Evolutionary conservation across 176 grass and related monocot genomes (phyloP), one percentile per base, ranked within the genome.

Genomic region (Phoenix dactylifera): DNA sequence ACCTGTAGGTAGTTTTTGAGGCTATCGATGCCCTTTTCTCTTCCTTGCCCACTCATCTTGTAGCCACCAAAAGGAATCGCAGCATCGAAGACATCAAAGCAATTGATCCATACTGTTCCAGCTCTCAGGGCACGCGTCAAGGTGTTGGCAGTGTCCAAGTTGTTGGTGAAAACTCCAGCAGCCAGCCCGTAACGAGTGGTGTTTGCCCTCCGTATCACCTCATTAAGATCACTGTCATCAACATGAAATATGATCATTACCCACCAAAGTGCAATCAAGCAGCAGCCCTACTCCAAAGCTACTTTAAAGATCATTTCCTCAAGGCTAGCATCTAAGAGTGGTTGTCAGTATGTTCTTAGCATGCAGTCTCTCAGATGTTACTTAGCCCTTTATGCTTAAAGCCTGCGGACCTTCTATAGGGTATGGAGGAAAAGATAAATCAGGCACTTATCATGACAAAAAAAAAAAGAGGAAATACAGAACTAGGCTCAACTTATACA

Each of bases 1-100:
- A 84, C 60, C 79, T 98, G 88, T 52, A 92, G 65, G 81, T 98
- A 89, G 87, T 89, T 86, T 55, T 71, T 79, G n/a, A 98, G 87
- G 64, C 84, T 85, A 67, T 92, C 80, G 25, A 72, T 5, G 25
- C 84, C 93, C 70, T 92, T 98, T 81, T 89, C 93, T 64, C 93
- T 49, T 1, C 93, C 93, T 1, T 82, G 22, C 63, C 93, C 88
- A 19, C 93, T 98, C 93, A 92, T 92, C 74, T 92, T 98, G 84
- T 79, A 92, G 10, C 93, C 84, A 6, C 88, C 88, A 63, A 92
- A 92, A 16, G 93, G 93, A 68, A 98, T 89, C 24, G 79, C 67
- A 0, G 84, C 93, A 67, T 98, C 93, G 22, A 98, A 92, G n/a
- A 98, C 57, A 58, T 92, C 81, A 48, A 65, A 98, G 79, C 82